Evolutionary conservation across 129 eudicot genomes (phyloP), one percentile per base, ranked within the genome.

Genomic region (Lactuca sativa): DNA sequence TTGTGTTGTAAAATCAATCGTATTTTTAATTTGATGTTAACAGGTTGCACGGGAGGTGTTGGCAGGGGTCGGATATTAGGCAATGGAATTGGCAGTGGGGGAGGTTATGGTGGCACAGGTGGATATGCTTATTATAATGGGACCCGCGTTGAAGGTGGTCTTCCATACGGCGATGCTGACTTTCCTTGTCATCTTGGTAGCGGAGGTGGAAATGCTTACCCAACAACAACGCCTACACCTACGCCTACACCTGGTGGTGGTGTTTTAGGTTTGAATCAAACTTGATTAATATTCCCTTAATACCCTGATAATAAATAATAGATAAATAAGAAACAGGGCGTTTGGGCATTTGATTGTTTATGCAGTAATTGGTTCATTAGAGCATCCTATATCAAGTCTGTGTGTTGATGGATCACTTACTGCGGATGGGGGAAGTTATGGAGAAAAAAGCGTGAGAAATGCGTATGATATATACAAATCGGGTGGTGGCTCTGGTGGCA

Each of bases 401-500:
- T 76, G 75, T 64, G 68, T 93, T 71, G 85, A 87, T 72, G 99
- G 99, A 71, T 79, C 87, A 48, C 59, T 90, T 21, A 77, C 56
- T 62, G 82, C 97, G 67, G 99, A 93, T 82, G 99, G 99, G 34
- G 99, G 79, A 34, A 82, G 89, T 77, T 81, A 69, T 76, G 61
- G 17, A 36, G 80, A 77, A 53, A 38, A 48, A 13, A 41, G 15
- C 60, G 66, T 18, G 71, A 15, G 59, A 74, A 82, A 44, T 55
- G 43, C 41, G 18, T 59, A 48, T 34, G 8, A 44, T 25, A n/a
- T 40, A 2, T 63, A 55, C 60, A 82, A 79, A 37, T 76, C 79
- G 59, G 97, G 97, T 25, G 99, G 93, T 64, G 99, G 97, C 67
- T 93, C 99, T 71, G 99, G 99, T 67, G 99, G 99, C 48, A 87